Evolutionary conservation across 164 flowering plant species (phyloP), one percentile per base, ranked within the genome.

Genomic region (Sedum album): DNA sequence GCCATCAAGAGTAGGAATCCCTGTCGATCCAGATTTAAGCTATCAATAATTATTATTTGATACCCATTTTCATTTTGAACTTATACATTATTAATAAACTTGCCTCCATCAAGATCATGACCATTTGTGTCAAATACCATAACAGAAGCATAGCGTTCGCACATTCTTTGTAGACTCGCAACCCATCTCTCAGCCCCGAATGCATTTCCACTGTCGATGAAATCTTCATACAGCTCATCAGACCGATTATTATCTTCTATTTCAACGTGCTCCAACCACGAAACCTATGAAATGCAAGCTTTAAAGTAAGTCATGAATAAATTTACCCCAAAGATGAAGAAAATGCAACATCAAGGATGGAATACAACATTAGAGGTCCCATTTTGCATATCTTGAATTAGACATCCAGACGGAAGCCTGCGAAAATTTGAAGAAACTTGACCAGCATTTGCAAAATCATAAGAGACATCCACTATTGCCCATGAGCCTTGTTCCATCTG

Each of bases 181-280:
- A 86, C 79, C 87, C 88, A 84, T 48, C 90, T 67, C 69, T 80
- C 79, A 28, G 88, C 90, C 44, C 90, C 88, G 68, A 84, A 39
- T 8, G 42, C 42, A 39, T 39, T 8, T 39, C 42, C 42, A 39
- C 42, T 39, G 13, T 14, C 13, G 35, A 81, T 62, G 6, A 82
- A 74, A 41, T 81, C 82, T 68, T 80, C 73, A 44, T 74, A 86
- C n/a, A 86, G 77, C 62, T 74, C 48, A 69, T 82, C 82, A 69
- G 65, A 66, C 17, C 76, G 81, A 18, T 75, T 31, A n/a, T n/a
- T n/a, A n/a, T n/a, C n/a, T n/a, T n/a, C n/a, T n/a, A n/a, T n/a
- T n/a, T n/a, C n/a, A n/a, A 75, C 67, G 75, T 86, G 88, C 42
- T 86, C 90, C n/a, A 86, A 69, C 90, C 90, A 86, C 20, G 83